phyloP scores from a whole-genome alignment of 345 rosid species.

The Eucalyptus regnans region DNA sequence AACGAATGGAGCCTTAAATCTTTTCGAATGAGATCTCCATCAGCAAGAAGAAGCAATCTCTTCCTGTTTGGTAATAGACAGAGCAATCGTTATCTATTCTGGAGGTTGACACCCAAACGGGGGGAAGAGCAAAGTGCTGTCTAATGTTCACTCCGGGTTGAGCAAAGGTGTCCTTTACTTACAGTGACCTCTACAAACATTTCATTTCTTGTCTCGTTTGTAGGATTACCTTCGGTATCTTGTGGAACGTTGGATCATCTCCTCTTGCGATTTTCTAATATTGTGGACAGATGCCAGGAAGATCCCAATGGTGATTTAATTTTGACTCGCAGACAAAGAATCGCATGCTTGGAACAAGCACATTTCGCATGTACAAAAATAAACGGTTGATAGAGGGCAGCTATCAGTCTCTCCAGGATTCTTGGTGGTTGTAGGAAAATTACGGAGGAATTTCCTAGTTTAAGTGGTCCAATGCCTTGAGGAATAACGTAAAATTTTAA shows the following conservation, averaged over 20 bases:
- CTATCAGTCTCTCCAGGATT: no score
- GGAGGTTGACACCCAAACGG: background rate
- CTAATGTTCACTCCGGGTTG: background rate
- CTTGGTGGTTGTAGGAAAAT: no score
- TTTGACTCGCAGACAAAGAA: no score
- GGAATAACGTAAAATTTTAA: no score
- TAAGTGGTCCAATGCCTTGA: no score
- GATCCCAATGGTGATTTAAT: no score
- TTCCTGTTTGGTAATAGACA: background rate
- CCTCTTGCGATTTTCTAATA: background rate
- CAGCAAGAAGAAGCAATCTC: background rate
- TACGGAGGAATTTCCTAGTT: no score
- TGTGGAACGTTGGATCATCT: rapidly evolving
- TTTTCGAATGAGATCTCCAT: background rate
- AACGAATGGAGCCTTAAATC: rapidly evolving
- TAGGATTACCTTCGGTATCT: background rate
- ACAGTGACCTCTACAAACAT: background rate
- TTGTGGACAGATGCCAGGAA: no score
- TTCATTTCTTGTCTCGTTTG: background rate
- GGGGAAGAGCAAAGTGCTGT: background rate
- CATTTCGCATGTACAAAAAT: no score
- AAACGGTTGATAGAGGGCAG: no score
- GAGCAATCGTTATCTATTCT: background rate
- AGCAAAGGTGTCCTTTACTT: background rate
- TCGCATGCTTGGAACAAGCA: no score